Base-by-base conservation (phyloP, 257 asterid species). In the Forsythia suspensa region DNA sequence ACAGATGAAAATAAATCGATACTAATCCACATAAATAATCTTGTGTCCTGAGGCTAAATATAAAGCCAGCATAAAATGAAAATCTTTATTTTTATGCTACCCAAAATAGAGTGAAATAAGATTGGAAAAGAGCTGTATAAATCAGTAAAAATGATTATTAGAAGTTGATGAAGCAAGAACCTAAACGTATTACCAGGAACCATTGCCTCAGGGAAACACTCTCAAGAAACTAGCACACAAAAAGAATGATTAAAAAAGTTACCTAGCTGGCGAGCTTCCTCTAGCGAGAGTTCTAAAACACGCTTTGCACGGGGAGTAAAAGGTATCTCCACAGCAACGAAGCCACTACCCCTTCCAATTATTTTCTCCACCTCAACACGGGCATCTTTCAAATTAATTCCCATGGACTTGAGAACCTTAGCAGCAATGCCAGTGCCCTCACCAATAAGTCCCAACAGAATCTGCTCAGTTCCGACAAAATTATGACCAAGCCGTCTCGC, bases 361-460 rank as follows among this genome's bases (percentile, higher is more conserved):
- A 95, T 93, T 82, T 95, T 95, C 87, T 95, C 99, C 77, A 95
- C 99, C 87, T 95, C 99, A 3, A 93, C 99, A 79, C 99, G 99
- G 4, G 99, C 99, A 76, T 92, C 98, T 84, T 95, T 95, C 86
- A 95, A 94, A 85, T 92, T 95, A 57, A 95, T 90, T 79, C 99
- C 99, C 98, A 93, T 93, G 43, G 97, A 89, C 89, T 95, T 95
- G 42, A 95, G 93, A 71, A 95, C 99, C 93, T 95, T 95, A 24
- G 99, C 99, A 84, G 99, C 99, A 78, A 95, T 95, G 48, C 99
- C 99, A 63, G 99, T 95, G 73, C 99, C 99, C 88, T 95, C 99
- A 8, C 99, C 99, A 63, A 95, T 92, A 70, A 95, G 99, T 43
- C 99, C 99, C 76, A 95, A 81, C 83, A 95, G 78, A 76, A 95